Conservation (phyloP, 441 rosid genomes). For the Gossypium gossypioides region DNA sequence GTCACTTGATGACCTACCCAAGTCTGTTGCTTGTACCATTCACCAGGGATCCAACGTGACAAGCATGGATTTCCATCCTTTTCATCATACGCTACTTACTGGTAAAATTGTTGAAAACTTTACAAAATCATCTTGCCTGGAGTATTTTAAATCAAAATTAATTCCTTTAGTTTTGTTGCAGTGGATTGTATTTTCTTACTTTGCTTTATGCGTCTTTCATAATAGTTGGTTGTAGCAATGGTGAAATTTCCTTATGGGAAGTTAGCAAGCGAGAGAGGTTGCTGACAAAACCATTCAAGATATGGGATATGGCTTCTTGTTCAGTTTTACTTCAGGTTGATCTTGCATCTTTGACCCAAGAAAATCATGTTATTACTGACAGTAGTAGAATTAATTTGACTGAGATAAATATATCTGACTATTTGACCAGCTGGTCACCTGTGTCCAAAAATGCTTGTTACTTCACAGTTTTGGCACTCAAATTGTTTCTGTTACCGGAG, state of each 20-base stretch:
- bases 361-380: not conserved
- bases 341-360: not conserved
- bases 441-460: not conserved
- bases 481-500: not conserved
- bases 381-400: not conserved
- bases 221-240: slow-evolving; percentile 24
- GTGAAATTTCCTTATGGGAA: slow-evolving; percentile 26
- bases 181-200: not conserved
- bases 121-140: not conserved
- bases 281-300: slow-evolving; percentile 22
- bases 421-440: not conserved
- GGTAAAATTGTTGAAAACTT: slow-evolving; percentile 14
- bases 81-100: slow-evolving; percentile 18
- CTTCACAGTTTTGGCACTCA: not conserved
- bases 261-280: slow-evolving; percentile 22
- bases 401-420: not conserved
- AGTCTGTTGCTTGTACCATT: slow-evolving; percentile 22
- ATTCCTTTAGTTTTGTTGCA: not conserved
- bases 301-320: slow-evolving; percentile 18
- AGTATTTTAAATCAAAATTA: not conserved
- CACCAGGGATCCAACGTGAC: slow-evolving; percentile 25
- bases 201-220: slow-evolving; percentile 1
- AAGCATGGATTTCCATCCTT: slow-evolving; percentile 36
- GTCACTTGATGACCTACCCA: slow-evolving; percentile 26
- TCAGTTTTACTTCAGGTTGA: slow-evolving; percentile 18